Conservation (phyloP, 768 basidiomycete genomes). For the Leccinum ochraceum region DNA sequence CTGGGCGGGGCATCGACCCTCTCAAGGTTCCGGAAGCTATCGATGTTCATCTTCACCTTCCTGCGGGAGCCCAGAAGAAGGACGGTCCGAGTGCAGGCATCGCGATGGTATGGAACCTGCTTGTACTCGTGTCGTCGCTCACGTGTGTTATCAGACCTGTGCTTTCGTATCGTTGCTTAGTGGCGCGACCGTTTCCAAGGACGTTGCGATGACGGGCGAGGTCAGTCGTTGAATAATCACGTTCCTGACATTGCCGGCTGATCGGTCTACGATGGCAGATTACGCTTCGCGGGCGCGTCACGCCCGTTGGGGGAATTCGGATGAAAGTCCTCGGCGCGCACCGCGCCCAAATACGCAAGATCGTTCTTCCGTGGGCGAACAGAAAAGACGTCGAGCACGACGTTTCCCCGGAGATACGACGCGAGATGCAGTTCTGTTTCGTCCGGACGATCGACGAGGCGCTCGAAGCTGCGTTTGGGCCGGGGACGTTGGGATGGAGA, state of each 20-base stretch:
- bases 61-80: constrained; percentile 89
- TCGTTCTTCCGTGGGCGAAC: constrained; percentile 84
- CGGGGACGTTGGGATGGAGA: constrained; percentile 65
- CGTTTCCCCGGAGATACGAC: constrained; percentile 68
- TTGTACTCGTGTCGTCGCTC: constrained; percentile 2
- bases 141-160: constrained; percentile 51
- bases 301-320: constrained; percentile 88
- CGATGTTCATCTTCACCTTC: constrained; percentile 88
- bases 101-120: constrained; percentile 63
- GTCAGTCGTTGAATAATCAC: constrained; percentile 33
- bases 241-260: neutral
- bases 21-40: constrained; percentile 70
- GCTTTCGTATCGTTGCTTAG: constrained; percentile 86
- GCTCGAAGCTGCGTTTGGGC: constrained; percentile 81
- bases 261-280: constrained; percentile 45
- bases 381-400: constrained; percentile 88
- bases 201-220: constrained; percentile 91
- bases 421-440: constrained; percentile 80
- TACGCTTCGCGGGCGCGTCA: constrained; percentile 79
- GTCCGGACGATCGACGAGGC: constrained; percentile 79
- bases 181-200: constrained; percentile 67
- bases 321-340: constrained; percentile 92
- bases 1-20: constrained; percentile 67
- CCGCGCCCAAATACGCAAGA: constrained; percentile 78
- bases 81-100: constrained; percentile 92